Percentiles rank a stretch among this genome's conserved stretches.
These are phyloP conservation scores for Geotrichum ghanense DNA, from an alignment of 805 yeast genomes.

Conservation along the genomic window DNA sequence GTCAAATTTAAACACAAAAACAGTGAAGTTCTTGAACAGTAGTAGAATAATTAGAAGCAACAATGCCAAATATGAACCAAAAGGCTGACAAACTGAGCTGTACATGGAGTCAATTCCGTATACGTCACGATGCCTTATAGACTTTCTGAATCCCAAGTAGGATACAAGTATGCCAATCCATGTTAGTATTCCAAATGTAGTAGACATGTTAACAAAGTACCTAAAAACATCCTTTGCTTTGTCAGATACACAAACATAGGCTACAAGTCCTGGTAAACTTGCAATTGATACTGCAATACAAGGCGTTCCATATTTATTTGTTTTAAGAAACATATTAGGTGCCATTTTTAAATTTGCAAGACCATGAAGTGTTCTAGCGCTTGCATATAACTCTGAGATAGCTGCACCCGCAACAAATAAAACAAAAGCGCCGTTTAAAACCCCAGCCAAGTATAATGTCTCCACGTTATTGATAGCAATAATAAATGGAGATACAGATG, in stretches of 20 bases:
- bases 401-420: slow-evolving; percentile 72
- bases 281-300: slow-evolving; percentile 41
- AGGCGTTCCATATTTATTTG: slow-evolving; percentile 66
- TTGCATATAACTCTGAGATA: slow-evolving; percentile 67
- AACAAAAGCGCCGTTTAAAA: slow-evolving; percentile 68
- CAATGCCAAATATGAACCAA: slow-evolving; percentile 50
- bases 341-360: slow-evolving; percentile 65
- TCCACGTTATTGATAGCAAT: slow-evolving; percentile 62
- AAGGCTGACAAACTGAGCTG: slow-evolving; percentile 59
- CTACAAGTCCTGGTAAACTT: slow-evolving; percentile 46
- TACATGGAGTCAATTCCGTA: slow-evolving; percentile 45
- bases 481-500: slow-evolving; percentile 76
- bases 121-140: slow-evolving; percentile 56
- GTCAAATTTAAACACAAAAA: slow-evolving; percentile 47
- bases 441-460: slow-evolving; percentile 56
- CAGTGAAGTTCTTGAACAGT: slow-evolving; percentile 61
- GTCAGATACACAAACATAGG: slow-evolving; percentile 56
- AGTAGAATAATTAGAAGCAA: slow-evolving; percentile 42
- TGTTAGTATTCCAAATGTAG: slow-evolving; percentile 60
- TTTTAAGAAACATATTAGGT: slow-evolving; percentile 52
- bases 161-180: slow-evolving; percentile 64
- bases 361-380: slow-evolving; percentile 64
- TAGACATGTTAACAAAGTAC: slow-evolving; percentile 55
- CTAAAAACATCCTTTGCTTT: slow-evolving; percentile 37
- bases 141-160: slow-evolving; percentile 51